These are phyloP conservation scores for Pinguiococcus pyrenoidosus DNA, from an alignment of 108 stramenopile species.

Conservation along the genomic window DNA sequence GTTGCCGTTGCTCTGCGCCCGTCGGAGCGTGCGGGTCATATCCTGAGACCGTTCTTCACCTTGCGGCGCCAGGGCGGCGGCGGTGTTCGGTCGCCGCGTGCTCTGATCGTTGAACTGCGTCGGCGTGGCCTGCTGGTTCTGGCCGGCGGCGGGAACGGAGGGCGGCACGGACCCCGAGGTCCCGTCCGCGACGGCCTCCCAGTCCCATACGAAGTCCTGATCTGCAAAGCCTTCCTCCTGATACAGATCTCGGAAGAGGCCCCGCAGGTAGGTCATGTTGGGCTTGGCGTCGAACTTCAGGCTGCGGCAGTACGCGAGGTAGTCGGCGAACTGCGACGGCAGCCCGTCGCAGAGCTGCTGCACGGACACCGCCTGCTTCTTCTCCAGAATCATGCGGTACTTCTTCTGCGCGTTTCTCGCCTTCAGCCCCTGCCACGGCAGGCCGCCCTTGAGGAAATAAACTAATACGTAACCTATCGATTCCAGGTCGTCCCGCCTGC, in stretches of 20 bases:
- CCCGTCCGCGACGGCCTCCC: too few species aligned
- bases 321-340: constrained; percentile 91
- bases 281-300: constrained; percentile 98
- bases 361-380: constrained; percentile 35
- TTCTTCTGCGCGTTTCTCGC: constrained; percentile 37
- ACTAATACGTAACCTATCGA: constrained; percentile 92
- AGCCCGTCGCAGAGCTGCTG: constrained; percentile 79
- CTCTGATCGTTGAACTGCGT: too few species aligned
- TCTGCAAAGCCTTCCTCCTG: not conserved
- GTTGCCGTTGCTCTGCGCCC: too few species aligned
- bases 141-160: too few species aligned
- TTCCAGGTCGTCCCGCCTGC: constrained; percentile 90
- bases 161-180: too few species aligned
- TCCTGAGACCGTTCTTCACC: too few species aligned
- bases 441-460: constrained; percentile 91
- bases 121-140: too few species aligned
- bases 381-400: constrained; percentile 43
- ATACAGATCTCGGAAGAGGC: not conserved
- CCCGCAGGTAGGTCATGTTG: constrained; percentile 77
- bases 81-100: too few species aligned
- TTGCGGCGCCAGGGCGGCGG: too few species aligned
- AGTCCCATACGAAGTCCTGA: not conserved
- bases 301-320: constrained; percentile 87
- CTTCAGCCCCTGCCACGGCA: constrained; percentile 98
- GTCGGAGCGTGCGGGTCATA: too few species aligned